Base-by-base conservation (phyloP, 352 stramenopile species). In the Phytophthora pini region DNA sequence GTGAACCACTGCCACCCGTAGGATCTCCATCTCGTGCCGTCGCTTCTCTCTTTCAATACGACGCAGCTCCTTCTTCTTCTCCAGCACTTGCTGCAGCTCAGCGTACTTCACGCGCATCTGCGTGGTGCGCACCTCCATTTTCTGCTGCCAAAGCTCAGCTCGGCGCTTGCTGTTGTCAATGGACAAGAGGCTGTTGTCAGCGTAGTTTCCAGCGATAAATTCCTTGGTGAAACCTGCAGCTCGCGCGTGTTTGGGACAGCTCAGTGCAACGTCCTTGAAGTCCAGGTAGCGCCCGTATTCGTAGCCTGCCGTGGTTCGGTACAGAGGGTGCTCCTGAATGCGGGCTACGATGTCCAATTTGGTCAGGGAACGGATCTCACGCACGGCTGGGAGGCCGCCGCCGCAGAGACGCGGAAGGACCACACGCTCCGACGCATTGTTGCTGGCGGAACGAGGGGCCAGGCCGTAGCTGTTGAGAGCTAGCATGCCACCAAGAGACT, bases 21-120 rank as follows among this genome's bases (percentile, higher is more conserved):
- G 44, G 7, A 61, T 46, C 31, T 79, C 62, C 17, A 70, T 68
- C 48, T 85, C 81, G 8, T 59, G 69, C 8, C 67, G 64, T 7
- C 76, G 64, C n/a, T 68, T 41, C n/a, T 87, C 76, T 2, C 79
- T 69, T 47, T 74, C 69, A 1, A 63, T 27, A 11, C 55, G 50
- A 2, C 79, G 76, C 32, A 71, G 46, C 31, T 75, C 51, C 53
- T 84, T 85, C 58, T 82, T 82, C 24, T 68, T 40, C 40, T 84
- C 68, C 17, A 87, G 61, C 11, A 77, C 74, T 20, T 81, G 67
- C 63, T 90, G 82, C 40, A 90, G 67, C 62, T 86, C 77, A 6
- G 76, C 71, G 56, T 87, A 82, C 64, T 87, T 87, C 56, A 83
- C 74, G 34, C 82, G 78, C 82, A 90, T 90, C 31, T 78, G 79